phyloP scores from a whole-genome alignment of 768 basidiomycete genomes.

The Russula foetens region DNA sequence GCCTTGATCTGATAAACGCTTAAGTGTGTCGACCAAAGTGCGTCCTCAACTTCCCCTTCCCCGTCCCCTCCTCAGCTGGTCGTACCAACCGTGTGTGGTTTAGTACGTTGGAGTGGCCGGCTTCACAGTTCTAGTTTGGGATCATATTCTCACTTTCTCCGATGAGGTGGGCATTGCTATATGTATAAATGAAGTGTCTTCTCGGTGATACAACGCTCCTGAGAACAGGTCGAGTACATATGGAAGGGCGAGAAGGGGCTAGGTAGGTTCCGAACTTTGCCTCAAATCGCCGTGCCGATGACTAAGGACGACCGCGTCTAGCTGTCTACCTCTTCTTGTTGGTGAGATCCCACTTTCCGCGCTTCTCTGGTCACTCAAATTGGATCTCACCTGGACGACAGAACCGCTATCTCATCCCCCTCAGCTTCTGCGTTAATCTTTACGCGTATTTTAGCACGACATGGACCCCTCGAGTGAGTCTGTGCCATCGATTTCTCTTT shows the following conservation, averaged over 20 bases:
- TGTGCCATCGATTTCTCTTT: no score
- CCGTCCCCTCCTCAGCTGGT: no score
- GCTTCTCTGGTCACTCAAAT: no score
- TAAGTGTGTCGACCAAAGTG: not conserved
- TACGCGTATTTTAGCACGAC: conserved; percentile 23
- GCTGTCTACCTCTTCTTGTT: conserved; percentile 32
- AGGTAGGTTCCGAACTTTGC: conserved; percentile 29
- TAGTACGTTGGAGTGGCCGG: conserved; percentile 47
- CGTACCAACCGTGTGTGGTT: not conserved
- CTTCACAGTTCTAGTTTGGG: conserved; percentile 46
- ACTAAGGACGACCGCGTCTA: conserved; percentile 4
- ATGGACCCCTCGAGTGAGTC: conserved; percentile 20
- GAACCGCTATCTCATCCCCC: conserved; percentile 59
- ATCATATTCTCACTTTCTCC: conserved; percentile 45
- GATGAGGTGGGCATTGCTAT: conserved; percentile 30
- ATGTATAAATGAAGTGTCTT: not conserved
- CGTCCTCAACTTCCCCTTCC: not conserved
- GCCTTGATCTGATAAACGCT: no score
- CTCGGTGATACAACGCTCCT: not conserved
- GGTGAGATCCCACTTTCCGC: conserved; percentile 21
- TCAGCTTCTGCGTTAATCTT: conserved; percentile 54
- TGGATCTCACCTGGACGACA: conserved; percentile 20
- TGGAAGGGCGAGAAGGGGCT: conserved; percentile 43
- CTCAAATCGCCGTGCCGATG: not conserved
- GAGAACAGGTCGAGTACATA: conserved; percentile 37